These are phyloP conservation scores for Didymella glomerata DNA, from an alignment of 2,329 filamentous ascomycete genomes.

Conservation along the genomic window DNA sequence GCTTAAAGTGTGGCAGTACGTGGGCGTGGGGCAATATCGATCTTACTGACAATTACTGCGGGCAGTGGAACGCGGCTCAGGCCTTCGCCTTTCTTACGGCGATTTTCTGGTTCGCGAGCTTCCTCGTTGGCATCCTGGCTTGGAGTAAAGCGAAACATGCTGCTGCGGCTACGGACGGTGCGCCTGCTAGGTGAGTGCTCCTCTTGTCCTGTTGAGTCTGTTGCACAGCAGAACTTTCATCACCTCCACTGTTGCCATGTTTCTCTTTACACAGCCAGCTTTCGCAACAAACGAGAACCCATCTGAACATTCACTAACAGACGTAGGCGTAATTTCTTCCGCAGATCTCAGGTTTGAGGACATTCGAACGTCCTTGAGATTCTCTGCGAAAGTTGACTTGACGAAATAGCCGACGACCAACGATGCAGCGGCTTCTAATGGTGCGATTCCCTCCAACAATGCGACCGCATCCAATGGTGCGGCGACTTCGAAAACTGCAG, in stretches of 20 bases:
- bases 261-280: background rate
- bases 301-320: background rate
- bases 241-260: background rate
- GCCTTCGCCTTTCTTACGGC: slow-evolving; percentile 77
- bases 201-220: background rate
- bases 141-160: slow-evolving; percentile 1
- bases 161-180: background rate
- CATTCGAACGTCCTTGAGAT: background rate
- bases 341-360: slow-evolving; percentile 1
- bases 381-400: too few species aligned
- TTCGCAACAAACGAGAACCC: background rate
- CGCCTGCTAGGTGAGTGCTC: slow-evolving; percentile 5
- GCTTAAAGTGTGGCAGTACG: slow-evolving; percentile 33
- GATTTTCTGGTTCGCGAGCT: slow-evolving; percentile 68
- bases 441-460: too few species aligned
- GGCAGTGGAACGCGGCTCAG: slow-evolving; percentile 73
- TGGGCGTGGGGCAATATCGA: slow-evolving; percentile 64
- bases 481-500: too few species aligned
- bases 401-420: too few species aligned
- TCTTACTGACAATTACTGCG: slow-evolving; percentile 60
- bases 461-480: too few species aligned
- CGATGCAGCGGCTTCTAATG: background rate
- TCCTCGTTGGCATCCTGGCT: slow-evolving; percentile 25
- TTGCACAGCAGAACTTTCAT: background rate
- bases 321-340: slow-evolving; percentile 9